Conservation (phyloP, 106 monocot species). For the Dactylorhiza incarnata region DNA sequence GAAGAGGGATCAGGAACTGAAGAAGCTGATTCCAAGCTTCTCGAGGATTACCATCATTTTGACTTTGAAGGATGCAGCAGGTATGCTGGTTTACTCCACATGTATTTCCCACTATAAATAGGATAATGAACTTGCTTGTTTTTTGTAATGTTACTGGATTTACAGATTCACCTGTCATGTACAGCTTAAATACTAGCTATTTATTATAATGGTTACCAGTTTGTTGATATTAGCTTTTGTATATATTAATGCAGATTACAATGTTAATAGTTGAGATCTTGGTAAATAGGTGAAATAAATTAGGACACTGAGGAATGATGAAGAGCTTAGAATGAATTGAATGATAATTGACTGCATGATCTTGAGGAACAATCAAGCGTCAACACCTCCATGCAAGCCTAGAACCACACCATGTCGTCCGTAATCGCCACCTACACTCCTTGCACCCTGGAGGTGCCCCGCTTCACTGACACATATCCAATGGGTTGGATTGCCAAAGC, state of each 20-base stretch:
- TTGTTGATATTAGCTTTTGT: not conserved
- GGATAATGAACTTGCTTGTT: not conserved
- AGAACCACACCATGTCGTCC: no score
- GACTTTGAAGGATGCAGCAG: conserved; percentile 23
- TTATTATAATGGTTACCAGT: not conserved
- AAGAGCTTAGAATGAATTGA: not conserved
- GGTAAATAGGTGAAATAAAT: not conserved
- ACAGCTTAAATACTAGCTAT: not conserved
- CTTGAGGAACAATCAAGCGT: not conserved
- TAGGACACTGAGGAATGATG: not conserved
- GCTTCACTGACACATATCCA: no score
- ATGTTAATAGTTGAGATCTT: not conserved
- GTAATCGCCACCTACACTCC: no score
- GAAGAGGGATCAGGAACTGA: conserved; percentile 84
- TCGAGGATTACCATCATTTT: conserved; percentile 22
- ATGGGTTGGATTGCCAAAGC: no score
- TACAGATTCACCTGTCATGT: not conserved
- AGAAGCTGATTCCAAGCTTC: conserved; percentile 51
- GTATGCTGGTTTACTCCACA: conserved; percentile 18
- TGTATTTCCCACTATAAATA: not conserved
- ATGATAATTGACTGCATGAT: not conserved
- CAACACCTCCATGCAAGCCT: no score
- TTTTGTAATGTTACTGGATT: not conserved
- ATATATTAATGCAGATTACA: not conserved
- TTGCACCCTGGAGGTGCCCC: no score